phyloP scores from a whole-genome alignment of 2,329 filamentous ascomycete genomes.

The Hyphodiscus sp. region DNA sequence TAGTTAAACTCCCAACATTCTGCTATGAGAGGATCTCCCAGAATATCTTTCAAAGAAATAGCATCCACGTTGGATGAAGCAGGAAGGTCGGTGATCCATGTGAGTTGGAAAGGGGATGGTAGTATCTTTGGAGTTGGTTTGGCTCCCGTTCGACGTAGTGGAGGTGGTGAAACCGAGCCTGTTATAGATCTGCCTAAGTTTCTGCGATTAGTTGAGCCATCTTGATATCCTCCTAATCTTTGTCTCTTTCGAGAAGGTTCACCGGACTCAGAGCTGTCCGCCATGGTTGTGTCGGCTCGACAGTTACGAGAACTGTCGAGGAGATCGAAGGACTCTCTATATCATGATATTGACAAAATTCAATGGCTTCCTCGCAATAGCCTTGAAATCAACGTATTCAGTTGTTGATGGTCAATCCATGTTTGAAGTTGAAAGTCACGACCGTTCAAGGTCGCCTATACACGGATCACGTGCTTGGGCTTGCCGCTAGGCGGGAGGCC shows the following conservation, averaged over 20 bases:
- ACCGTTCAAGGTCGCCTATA: not conserved
- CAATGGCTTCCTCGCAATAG: not conserved
- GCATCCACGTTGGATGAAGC: slow-evolving; percentile 48
- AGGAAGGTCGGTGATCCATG: slow-evolving; percentile 47
- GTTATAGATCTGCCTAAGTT: slow-evolving; percentile 13
- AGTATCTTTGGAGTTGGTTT: slow-evolving; percentile 11
- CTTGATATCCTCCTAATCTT: slow-evolving; percentile 14
- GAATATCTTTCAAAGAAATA: slow-evolving; percentile 47
- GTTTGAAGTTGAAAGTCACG: not conserved
- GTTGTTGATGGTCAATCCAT: not conserved
- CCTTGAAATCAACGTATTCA: not conserved
- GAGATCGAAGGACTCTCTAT: not conserved
- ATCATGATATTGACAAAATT: not conserved
- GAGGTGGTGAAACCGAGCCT: slow-evolving; percentile 27
- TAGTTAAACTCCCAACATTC: slow-evolving; percentile 54
- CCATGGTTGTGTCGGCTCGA: slow-evolving; percentile 11
- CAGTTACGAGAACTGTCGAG: not conserved
- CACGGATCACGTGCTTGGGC: not conserved
- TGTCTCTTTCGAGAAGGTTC: slow-evolving; percentile 24
- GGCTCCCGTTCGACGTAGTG: slow-evolving; percentile 13
- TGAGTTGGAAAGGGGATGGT: slow-evolving; percentile 53
- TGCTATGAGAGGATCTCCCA: slow-evolving; percentile 51
- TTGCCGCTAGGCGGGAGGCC: not conserved
- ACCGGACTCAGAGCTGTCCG: slow-evolving; percentile 7
- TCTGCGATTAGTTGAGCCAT: slow-evolving; percentile 1